A percentile compares a stretch with the other conserved stretches of the same genome.
Conservation (phyloP, 2,329 filamentous ascomycete species). For the Trichoderma brevicompactum region DNA sequence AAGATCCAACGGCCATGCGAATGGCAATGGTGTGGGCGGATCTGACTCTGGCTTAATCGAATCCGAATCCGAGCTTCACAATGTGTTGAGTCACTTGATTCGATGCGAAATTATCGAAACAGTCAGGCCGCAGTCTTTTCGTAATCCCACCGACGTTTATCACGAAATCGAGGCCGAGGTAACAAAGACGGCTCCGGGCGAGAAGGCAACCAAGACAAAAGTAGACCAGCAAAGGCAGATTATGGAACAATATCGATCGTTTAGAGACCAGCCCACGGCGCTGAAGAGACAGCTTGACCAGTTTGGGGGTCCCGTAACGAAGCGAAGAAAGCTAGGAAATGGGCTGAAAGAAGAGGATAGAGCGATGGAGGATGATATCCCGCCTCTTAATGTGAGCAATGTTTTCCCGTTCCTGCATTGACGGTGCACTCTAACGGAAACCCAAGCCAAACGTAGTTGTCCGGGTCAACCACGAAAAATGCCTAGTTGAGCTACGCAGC, state of each 20-base stretch:
- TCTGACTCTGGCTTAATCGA: conserved; percentile 45
- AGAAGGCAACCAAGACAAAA: conserved; percentile 63
- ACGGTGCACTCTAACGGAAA: conserved; percentile 35
- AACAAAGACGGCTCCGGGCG: conserved; percentile 52
- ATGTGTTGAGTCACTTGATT: conserved; percentile 59
- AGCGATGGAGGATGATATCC: conserved; percentile 45
- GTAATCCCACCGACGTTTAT: conserved; percentile 63
- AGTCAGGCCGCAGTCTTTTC: conserved; percentile 60
- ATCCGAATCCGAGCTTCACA: conserved; percentile 54
- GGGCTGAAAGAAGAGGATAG: conserved; percentile 42
- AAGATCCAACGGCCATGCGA: conserved; percentile 42
- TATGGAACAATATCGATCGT: conserved; percentile 55
- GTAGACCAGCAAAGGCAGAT: conserved; percentile 63
- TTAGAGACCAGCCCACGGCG: conserved; percentile 56
- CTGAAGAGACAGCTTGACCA: conserved; percentile 58
- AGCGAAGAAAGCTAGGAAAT: conserved; percentile 60
- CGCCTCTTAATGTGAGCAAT: conserved; percentile 54
- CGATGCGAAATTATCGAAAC: conserved; percentile 70
- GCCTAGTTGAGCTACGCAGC: conserved; percentile 80
- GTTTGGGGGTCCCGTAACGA: conserved; percentile 47
- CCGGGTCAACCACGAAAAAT: conserved; percentile 83
- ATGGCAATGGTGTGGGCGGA: conserved; percentile 25
- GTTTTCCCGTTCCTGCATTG: background rate
- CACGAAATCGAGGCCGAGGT: conserved; percentile 67
- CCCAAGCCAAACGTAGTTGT: conserved; percentile 71